Percentiles rank a stretch among this genome's conserved stretches.
Conservation (phyloP, 2,329 filamentous ascomycete genomes). For the Byssothecium circinans region DNA sequence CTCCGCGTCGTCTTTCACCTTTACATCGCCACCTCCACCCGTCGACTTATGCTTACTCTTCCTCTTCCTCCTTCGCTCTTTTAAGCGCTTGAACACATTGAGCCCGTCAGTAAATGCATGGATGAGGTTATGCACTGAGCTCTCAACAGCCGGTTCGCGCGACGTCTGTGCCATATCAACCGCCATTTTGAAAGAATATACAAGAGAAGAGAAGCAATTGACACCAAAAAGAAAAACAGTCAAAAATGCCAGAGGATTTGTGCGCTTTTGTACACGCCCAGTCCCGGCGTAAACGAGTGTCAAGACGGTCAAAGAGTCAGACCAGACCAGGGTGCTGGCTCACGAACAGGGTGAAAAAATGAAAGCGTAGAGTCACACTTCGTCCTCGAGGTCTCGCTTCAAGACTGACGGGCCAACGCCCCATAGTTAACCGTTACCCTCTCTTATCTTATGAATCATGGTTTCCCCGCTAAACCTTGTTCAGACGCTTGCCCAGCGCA, state of each 20-base stretch:
- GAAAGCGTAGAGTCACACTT: constrained; percentile 10
- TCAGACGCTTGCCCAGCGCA: too few relatives aligned
- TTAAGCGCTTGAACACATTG: constrained; percentile 49
- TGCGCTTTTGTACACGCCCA: constrained; percentile 18
- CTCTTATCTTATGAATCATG: constrained; percentile 16
- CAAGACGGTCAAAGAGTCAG: neutral
- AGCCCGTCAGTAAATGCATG: constrained; percentile 50
- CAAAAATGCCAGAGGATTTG: constrained; percentile 15
- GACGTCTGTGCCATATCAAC: constrained; percentile 20
- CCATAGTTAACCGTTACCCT: constrained; percentile 33
- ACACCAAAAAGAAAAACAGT: constrained; percentile 7
- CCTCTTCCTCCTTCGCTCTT: constrained; percentile 37
- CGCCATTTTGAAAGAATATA: constrained; percentile 25
- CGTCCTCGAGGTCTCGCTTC: neutral
- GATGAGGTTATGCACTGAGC: constrained; percentile 46
- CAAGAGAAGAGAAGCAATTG: constrained; percentile 7
- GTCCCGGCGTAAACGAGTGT: constrained; percentile 20
- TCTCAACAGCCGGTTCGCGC: constrained; percentile 32
- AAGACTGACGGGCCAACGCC: constrained; percentile 20
- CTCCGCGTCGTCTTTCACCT: constrained; percentile 32
- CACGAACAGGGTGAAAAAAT: neutral
- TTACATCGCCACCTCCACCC: constrained; percentile 8
- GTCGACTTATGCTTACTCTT: constrained; percentile 18
- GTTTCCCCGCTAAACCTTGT: neutral
- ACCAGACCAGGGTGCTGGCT: neutral